Percentiles rank a stretch among this genome's conserved stretches.
phyloP scores from a whole-genome alignment of 2,329 filamentous ascomycete genomes.

The Aschersonia sp. region DNA sequence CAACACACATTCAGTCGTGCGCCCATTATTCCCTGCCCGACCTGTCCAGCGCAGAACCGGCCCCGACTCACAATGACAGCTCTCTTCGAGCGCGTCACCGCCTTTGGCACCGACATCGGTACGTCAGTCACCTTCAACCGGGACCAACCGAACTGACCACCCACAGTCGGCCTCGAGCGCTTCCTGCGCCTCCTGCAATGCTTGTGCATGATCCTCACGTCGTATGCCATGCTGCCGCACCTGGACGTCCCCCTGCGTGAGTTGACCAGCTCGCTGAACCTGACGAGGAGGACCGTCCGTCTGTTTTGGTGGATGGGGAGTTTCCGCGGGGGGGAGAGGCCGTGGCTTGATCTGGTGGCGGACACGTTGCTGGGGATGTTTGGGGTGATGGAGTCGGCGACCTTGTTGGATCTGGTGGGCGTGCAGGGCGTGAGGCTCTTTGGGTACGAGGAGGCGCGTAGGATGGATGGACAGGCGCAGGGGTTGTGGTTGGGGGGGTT shows the following conservation, averaged over 20 bases:
- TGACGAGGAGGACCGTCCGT: constrained; percentile 48
- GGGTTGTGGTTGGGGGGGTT: constrained; percentile 57
- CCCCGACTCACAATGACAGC: constrained; percentile 10
- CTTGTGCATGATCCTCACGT: constrained; percentile 30
- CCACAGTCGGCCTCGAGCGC: constrained; percentile 44
- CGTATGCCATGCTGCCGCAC: constrained; percentile 25
- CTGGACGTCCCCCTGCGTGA: constrained; percentile 14
- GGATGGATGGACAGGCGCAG: constrained; percentile 44
- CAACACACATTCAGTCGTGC: no score
- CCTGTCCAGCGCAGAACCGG: no score
- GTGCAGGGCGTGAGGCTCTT: constrained; percentile 34
- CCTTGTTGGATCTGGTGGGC: constrained; percentile 37
- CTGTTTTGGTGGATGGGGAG: constrained; percentile 53
- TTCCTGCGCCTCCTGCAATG: constrained; percentile 43
- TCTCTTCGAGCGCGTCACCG: constrained; percentile 20
- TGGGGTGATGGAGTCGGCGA: constrained; percentile 50
- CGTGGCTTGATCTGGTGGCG: constrained; percentile 38
- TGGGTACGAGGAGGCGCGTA: constrained; percentile 29
- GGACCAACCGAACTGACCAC: no score
- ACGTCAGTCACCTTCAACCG: constrained; percentile 5
- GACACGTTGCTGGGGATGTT: constrained; percentile 52
- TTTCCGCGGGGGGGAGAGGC: constrained; percentile 34
- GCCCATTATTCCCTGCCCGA: no score
- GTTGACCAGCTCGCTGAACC: constrained; percentile 27
- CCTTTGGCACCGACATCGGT: constrained; percentile 33